These are phyloP conservation scores for Orobanche coerulescens DNA, from an alignment of 257 asterid genomes.

Conservation along the genomic window DNA sequence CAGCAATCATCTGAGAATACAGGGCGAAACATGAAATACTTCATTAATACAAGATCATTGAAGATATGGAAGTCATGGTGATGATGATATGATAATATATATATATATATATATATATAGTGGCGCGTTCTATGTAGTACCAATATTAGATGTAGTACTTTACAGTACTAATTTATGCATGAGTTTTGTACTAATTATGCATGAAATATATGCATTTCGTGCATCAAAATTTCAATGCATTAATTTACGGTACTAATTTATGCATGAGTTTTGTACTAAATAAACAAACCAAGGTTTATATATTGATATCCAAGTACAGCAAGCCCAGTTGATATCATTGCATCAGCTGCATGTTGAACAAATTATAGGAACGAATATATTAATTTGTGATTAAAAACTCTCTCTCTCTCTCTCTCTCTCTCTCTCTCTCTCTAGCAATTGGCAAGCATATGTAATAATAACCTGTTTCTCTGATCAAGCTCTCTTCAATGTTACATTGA, in stretches of 20 bases:
- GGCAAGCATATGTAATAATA: too few relatives aligned
- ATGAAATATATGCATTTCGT: too few relatives aligned
- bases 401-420: too few relatives aligned
- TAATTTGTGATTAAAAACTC: not conserved
- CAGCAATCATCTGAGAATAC: conserved; percentile 90
- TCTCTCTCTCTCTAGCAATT: too few relatives aligned
- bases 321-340: not conserved
- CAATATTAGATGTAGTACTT: too few relatives aligned
- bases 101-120: too few relatives aligned
- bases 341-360: not conserved
- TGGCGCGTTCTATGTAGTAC: too few relatives aligned
- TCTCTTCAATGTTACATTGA: conserved; percentile 59
- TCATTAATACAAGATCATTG: not conserved
- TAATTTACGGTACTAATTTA: too few relatives aligned
- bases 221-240: too few relatives aligned
- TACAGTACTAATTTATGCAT: too few relatives aligned
- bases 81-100: not conserved
- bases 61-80: not conserved
- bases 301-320: not conserved
- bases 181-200: too few relatives aligned
- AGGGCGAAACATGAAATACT: not conserved
- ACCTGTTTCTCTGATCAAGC: conserved; percentile 70
- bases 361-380: not conserved
- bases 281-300: conserved; percentile 1
- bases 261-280: too few relatives aligned